Conservation (phyloP, 148 eudicot species). For the Fagopyrum esculentum region DNA sequence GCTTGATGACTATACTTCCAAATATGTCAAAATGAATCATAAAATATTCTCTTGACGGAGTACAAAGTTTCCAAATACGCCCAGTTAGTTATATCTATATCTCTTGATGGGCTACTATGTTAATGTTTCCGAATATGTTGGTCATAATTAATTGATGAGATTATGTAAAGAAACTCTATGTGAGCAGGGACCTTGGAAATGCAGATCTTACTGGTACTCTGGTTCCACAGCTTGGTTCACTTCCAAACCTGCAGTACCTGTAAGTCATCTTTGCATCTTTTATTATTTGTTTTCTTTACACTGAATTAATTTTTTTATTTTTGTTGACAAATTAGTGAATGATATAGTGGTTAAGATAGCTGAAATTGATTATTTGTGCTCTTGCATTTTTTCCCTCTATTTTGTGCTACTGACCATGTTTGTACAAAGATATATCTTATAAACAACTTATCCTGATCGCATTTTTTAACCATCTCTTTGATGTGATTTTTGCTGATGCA, state of each 20-base stretch:
- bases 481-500: neutral
- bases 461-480: neutral
- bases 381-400: too few species aligned
- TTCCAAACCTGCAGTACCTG: slow-evolving; percentile 10
- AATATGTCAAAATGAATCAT: neutral
- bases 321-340: neutral
- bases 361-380: too few species aligned
- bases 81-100: neutral
- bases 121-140: neutral
- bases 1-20: neutral
- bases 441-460: neutral
- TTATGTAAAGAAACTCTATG: neutral
- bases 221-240: slow-evolving; percentile 5
- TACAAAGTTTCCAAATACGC: neutral
- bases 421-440: neutral
- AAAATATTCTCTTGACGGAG: neutral
- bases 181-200: slow-evolving; percentile 49
- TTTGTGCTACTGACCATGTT: neutral
- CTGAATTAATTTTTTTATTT: neutral
- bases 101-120: neutral
- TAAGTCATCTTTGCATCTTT: neutral
- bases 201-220: slow-evolving; percentile 23
- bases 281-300: neutral
- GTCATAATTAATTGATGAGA: neutral
- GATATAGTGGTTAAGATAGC: too few species aligned